Evolutionary conservation across 805 yeast genomes (phyloP), one percentile per base, ranked within the genome.

Genomic region (Kodamaea hsintzibuensis): DNA sequence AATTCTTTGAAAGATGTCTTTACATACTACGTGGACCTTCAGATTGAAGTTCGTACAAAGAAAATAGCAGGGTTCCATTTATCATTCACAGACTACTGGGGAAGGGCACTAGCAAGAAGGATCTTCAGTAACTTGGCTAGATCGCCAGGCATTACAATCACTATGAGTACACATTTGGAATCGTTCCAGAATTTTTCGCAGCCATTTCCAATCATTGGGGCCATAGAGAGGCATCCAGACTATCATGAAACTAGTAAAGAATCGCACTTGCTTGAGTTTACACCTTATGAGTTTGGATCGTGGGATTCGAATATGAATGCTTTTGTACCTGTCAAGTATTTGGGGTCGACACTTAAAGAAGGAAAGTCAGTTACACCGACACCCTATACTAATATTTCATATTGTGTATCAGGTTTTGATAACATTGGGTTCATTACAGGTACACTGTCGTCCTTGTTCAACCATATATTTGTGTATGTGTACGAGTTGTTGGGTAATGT

Each of bases 61-160:
- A 82, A 78, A 57, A 58, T 66, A 13, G 71, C 76, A 2, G 89
- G 89, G 0, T 82, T 80, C 59, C 76, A 77, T 16, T 68, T 83
- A 0, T 82, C 88, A 0, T 73, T 85, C 42, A 85, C 89, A 0
- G 90, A 85, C 61, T 85, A 84, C 60, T 83, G 88, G 87, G 89
- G 88, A 0, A 71, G 83, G 55, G 89, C 88, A 0, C 68, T 85
- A 37, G 71, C 82, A 2, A 71, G 81, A 53, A 72, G 69, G 38
- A 68, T 82, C 1, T 78, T 82, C 49, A 76, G 79, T 0, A 61
- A 62, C 19, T 50, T 63, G 9, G 64, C 71, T 5, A 55, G 74
- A 33, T 57, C 71, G 1, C 73, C 77, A 2, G 73, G 76, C 12
- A 57, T 64, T 1, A 73, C 82, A 0, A 57, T 81, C 19, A 72